Conservation (phyloP, 345 rosid genomes). For the Salix arbutifolia region DNA sequence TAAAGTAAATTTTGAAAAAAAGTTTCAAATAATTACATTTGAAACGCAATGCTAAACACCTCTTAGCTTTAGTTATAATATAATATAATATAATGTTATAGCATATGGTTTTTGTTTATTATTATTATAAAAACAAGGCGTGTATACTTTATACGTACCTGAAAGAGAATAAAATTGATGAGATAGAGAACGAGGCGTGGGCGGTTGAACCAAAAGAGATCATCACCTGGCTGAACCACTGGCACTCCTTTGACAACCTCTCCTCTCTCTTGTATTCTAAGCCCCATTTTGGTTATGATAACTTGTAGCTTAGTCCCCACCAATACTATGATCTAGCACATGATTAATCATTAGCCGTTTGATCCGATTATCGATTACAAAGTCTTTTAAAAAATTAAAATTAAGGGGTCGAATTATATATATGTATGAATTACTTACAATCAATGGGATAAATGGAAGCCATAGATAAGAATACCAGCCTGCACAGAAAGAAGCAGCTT, state of each 20-base stretch:
- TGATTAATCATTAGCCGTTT: too few relatives aligned
- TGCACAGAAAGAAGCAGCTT: constrained; percentile 1
- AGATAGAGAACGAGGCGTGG: constrained; percentile 26
- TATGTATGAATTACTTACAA: constrained; percentile 19
- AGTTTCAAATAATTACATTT: too few relatives aligned
- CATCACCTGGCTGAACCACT: constrained; percentile 21
- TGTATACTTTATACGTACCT: neutral
- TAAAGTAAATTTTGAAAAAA: too few relatives aligned
- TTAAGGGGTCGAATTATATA: too few relatives aligned
- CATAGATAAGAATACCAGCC: constrained; percentile 35
- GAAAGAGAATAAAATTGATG: constrained; percentile 26
- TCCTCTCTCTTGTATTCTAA: constrained; percentile 19
- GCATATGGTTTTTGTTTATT: too few relatives aligned
- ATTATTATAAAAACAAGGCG: too few relatives aligned
- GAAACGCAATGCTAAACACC: too few relatives aligned
- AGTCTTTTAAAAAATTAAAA: too few relatives aligned
- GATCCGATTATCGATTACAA: too few relatives aligned
- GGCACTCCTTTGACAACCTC: constrained; percentile 23
- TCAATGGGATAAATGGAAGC: constrained; percentile 36
- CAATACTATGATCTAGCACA: constrained; percentile 18
- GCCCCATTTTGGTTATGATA: constrained; percentile 27
- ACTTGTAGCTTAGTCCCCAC: constrained; percentile 30
- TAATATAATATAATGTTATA: too few relatives aligned
- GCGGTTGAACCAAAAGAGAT: constrained; percentile 28
- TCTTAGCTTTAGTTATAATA: too few relatives aligned